Conservation (phyloP, 75 land plant genomes). For the Adiantum capillusveneris region DNA sequence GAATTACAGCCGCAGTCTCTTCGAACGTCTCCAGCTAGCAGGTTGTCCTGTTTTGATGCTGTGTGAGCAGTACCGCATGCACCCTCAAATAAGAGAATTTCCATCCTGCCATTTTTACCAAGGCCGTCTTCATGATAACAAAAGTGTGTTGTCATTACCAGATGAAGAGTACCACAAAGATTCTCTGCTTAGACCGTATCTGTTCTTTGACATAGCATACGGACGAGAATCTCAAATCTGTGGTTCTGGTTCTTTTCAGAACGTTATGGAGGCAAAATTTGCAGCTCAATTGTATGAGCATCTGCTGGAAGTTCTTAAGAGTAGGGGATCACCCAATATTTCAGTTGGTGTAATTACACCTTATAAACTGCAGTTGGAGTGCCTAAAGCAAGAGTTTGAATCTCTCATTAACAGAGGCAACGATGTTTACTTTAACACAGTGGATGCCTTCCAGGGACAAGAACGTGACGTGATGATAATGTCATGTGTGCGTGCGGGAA, state of each 20-base stretch:
- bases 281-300: slow-evolving; percentile 54
- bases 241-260: slow-evolving; percentile 80
- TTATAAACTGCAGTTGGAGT: slow-evolving; percentile 76
- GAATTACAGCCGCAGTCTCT: slow-evolving; percentile 42
- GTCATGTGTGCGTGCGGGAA: slow-evolving; percentile 79
- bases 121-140: slow-evolving; percentile 65
- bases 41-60: slow-evolving; percentile 93
- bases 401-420: slow-evolving; percentile 43
- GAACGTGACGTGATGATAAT: slow-evolving; percentile 90
- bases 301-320: slow-evolving; percentile 16
- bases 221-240: slow-evolving; percentile 66
- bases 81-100: slow-evolving; percentile 93
- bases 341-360: slow-evolving; percentile 80
- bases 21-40: slow-evolving; percentile 85
- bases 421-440: slow-evolving; percentile 75
- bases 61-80: slow-evolving; percentile 92
- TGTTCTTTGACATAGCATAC: slow-evolving; percentile 71
- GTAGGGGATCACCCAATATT: slow-evolving; percentile 37
- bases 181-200: slow-evolving; percentile 86
- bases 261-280: slow-evolving; percentile 75
- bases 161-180: slow-evolving; percentile 67
- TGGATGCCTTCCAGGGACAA: slow-evolving; percentile 97
- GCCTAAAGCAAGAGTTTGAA: slow-evolving; percentile 40
- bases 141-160: slow-evolving; percentile 42
- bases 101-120: slow-evolving; percentile 86